These are phyloP conservation scores for Piromyces sp. DNA, from an alignment of 192 early-diverging fungal genomes.

Conservation along the genomic window DNA sequence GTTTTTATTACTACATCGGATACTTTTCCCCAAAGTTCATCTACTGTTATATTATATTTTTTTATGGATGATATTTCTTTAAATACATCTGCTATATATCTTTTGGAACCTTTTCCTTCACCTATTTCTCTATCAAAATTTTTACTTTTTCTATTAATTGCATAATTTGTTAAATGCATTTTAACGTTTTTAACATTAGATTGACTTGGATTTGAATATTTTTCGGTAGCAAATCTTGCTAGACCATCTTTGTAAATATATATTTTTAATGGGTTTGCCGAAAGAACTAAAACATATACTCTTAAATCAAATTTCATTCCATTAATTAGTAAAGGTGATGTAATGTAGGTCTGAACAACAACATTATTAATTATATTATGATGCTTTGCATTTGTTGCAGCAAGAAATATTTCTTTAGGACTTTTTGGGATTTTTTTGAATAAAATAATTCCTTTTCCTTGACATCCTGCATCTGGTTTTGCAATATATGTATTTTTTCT, in stretches of 20 bases:
- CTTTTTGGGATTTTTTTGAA: constrained; percentile 2
- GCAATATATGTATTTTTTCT: constrained; percentile 20
- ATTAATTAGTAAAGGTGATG: constrained; percentile 28
- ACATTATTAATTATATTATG: constrained; percentile 13
- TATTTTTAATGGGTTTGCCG: constrained; percentile 28
- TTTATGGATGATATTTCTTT: not conserved
- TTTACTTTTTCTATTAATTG: constrained; percentile 27
- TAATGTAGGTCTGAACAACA: constrained; percentile 24
- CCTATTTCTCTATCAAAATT: not conserved
- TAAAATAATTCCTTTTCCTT: constrained; percentile 27
- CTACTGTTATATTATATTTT: not conserved
- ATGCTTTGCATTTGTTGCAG: not conserved
- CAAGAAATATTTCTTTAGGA: constrained; percentile 8
- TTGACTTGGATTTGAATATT: constrained; percentile 16
- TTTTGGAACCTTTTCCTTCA: not conserved
- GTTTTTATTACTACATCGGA: constrained; percentile 32
- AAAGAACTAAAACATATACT: constrained; percentile 39
- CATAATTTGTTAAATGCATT: constrained; percentile 49
- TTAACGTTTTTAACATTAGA: constrained; percentile 22
- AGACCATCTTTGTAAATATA: constrained; percentile 35
- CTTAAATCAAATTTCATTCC: constrained; percentile 38
- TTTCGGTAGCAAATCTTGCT: constrained; percentile 37
- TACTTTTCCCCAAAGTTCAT: constrained; percentile 3
- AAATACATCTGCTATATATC: not conserved
- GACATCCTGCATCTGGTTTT: constrained; percentile 40